Percentiles rank a stretch among this genome's conserved stretches.
Evolutionary conservation across 257 asterid species (phyloP).

Genomic region (Nicotiana undulata): DNA sequence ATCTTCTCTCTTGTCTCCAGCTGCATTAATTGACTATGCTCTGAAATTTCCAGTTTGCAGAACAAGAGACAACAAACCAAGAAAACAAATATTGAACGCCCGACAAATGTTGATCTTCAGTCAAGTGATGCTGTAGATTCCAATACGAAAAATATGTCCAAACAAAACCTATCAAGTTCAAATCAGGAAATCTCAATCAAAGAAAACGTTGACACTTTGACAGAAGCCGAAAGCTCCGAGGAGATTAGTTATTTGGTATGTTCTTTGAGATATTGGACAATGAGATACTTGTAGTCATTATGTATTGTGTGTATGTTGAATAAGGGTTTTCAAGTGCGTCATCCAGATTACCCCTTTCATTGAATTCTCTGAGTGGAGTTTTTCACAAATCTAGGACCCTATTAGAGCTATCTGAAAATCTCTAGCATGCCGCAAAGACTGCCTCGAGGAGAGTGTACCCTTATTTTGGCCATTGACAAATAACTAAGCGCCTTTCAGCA

Average conservation of each 20-base stretch:
- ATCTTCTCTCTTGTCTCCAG: background rate
- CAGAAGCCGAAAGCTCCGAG: slow-evolving; percentile 25
- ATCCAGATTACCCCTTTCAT: background rate
- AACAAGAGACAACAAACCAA: slow-evolving; percentile 52
- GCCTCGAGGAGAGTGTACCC: background rate
- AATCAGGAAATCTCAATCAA: slow-evolving; percentile 25
- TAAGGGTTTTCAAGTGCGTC: background rate
- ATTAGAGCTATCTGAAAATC: background rate
- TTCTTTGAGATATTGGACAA: background rate
- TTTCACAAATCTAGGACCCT: background rate
- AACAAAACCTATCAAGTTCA: slow-evolving; percentile 15
- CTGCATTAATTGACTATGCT: slow-evolving; percentile 4
- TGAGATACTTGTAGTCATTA: background rate
- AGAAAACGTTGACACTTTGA: slow-evolving; percentile 18
- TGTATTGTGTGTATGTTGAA: background rate
- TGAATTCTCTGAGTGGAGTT: background rate
- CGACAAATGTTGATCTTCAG: slow-evolving; percentile 29
- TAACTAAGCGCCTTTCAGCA: background rate
- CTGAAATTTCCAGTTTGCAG: slow-evolving; percentile 45
- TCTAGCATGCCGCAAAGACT: background rate
- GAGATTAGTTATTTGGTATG: slow-evolving; percentile 33
- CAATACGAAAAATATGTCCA: background rate
- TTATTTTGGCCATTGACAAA: background rate
- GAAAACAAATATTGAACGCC: slow-evolving; percentile 43
- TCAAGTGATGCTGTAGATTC: slow-evolving; percentile 31